Evolutionary conservation across 2,329 filamentous ascomycete species (phyloP), one percentile per base, ranked within the genome.

Genomic region (Aspergillus pseudotamarii): DNA sequence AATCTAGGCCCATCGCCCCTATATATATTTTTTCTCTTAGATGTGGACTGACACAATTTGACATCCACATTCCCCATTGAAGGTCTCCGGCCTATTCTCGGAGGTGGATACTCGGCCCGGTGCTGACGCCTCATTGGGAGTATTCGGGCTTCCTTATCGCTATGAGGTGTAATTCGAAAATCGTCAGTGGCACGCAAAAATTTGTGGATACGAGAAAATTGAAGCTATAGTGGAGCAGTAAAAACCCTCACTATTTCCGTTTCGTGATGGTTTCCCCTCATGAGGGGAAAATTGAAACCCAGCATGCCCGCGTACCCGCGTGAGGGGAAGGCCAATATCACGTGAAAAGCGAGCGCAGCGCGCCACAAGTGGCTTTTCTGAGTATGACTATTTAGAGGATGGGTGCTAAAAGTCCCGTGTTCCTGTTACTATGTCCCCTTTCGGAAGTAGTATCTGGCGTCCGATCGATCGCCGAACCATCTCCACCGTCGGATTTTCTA

Each of bases 251-350:
- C 10, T 34, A 26, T 38, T 55, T 55, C 32, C 4, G 2, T 55
- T 55, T 58, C 21, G 45, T 48, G 45, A 58, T 58, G 45, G 28
- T n/a, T 58, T 58, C 51, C 41, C 59, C 59, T 60, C 59, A 60
- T 60, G 59, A 60, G 51, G 59, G 59, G 58, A 30, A 26, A 26
- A 26, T 26, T 26, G 26, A 26, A 45, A 9, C 21, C 30, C 16
- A 23, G 12, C 5, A 26, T 55, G 12, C 4, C n/a, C n/a, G n/a
- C n/a, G n/a, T n/a, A n/a, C n/a, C n/a, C 30, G 16, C 51, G 51
- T 54, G 51, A 54, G 51, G 51, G 50, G 50, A 53, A 34, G 16
- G 3, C 14, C 14, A 28, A 10, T 8, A 19, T 53, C 14, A 32
- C 50, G 23, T 28, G 50, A 10, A 19, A 34, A 5, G 8, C 6